Base-by-base conservation (phyloP, 202 grass and related monocot species). In the Digitaria exilis region DNA sequence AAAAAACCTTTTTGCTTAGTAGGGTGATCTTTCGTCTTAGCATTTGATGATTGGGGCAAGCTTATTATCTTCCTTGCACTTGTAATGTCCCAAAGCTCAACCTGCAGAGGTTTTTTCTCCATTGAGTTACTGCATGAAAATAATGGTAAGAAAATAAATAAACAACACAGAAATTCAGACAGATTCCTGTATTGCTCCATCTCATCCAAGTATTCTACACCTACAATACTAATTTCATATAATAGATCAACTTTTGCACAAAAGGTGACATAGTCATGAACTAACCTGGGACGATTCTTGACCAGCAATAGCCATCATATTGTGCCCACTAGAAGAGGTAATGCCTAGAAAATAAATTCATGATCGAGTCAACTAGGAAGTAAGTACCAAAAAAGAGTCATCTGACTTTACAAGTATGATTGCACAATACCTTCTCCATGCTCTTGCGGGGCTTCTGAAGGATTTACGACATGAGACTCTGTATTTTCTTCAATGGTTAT, bases 21-120 rank as follows among this genome's bases (percentile, higher is more conserved):
- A 81, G 86, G 76, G 78, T 84, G 80, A 30, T 75, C 73, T 58
- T 76, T 42, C 37, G 41, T 69, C 83, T 66, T 80, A 71, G 26
- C 22, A 43, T 79, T 89, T 69, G 58, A 80, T 71, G 46, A 67
- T 81, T 89, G 69, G 32, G 90, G 85, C 72, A 98, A 93, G 71
- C 76, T 87, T 62, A 95, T 84, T 69, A 93, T 68, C 76, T 83
- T 93, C 73, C 65, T 91, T 77, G 84, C 80, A 83, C 59, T 89
- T 76, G 81, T 75, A 44, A 95, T 84, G 71, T 98, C 92, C 95
- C 95, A 98, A 77, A 98, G 85, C 62, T 95, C 92, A 79, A 98
- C 84, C 95, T 98, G 85, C 52, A 66, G 51, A 86, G 4, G 39
- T 74, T 66, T 80, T 16, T 62, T 77, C 29, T n/a, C 28, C 19